These are phyloP conservation scores for Blastomyces emzantsi DNA, from an alignment of 2,329 filamentous ascomycete species.

Conservation along the genomic window DNA sequence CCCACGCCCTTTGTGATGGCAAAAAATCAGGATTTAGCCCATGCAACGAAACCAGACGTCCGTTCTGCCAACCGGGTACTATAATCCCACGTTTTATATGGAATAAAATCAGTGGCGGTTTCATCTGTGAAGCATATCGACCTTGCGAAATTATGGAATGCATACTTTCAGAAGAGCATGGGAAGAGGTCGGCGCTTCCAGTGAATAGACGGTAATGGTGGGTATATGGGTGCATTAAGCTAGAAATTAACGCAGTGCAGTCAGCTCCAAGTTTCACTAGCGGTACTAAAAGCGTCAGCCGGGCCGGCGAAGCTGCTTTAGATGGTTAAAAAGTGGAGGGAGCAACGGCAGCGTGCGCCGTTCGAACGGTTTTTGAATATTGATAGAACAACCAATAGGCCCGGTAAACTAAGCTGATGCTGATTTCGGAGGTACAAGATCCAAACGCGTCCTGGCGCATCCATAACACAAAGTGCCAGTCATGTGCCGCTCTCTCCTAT, in stretches of 20 bases:
- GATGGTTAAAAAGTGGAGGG: background rate
- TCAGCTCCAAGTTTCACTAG: background rate
- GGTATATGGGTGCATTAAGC: background rate
- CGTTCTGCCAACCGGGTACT: background rate
- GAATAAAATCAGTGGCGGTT: background rate
- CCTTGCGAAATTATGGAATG: background rate
- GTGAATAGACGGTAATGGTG: background rate
- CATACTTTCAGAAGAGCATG: too few relatives aligned
- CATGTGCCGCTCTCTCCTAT: slow-evolving; percentile 1
- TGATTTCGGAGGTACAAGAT: slow-evolving; percentile 10
- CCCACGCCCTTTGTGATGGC: background rate
- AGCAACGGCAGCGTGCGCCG: background rate
- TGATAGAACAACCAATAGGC: background rate
- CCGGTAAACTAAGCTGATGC: background rate
- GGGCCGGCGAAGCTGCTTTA: background rate
- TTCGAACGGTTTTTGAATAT: background rate
- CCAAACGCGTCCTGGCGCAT: slow-evolving; percentile 35
- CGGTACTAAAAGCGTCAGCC: background rate
- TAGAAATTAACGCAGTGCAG: background rate
- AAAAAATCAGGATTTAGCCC: background rate
- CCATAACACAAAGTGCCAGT: slow-evolving; percentile 31
- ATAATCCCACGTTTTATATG: too few relatives aligned
- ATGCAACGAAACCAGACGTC: background rate
- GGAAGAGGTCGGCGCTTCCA: background rate
- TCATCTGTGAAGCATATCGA: background rate